These are phyloP conservation scores for Leccinum disarticulatum DNA, from an alignment of 768 basidiomycete genomes.

Conservation along the genomic window DNA sequence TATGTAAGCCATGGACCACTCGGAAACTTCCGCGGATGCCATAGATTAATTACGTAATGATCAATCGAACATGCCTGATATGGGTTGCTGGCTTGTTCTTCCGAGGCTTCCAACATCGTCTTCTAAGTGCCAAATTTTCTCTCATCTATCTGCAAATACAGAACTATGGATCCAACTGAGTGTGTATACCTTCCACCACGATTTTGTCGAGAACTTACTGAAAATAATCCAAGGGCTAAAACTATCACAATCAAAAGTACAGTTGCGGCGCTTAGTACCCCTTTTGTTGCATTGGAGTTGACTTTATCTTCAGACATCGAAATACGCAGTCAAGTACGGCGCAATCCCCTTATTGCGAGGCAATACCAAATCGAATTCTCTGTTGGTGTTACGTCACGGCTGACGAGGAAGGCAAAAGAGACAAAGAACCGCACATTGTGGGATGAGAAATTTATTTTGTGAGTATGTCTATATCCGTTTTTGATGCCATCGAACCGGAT, in stretches of 20 bases:
- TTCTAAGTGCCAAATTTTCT: too few relatives aligned
- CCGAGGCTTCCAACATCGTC: too few relatives aligned
- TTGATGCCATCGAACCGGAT: background rate
- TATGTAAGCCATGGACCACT: too few relatives aligned
- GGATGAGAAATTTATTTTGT: background rate
- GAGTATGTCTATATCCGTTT: background rate
- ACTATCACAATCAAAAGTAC: slow-evolving; percentile 1
- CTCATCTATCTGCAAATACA: too few relatives aligned
- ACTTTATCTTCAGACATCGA: slow-evolving; percentile 2
- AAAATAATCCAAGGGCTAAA: background rate
- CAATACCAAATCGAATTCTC: background rate
- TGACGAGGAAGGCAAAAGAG: background rate
- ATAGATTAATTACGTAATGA: background rate
- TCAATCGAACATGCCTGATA: background rate
- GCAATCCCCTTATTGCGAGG: background rate
- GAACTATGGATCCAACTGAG: background rate
- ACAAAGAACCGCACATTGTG: background rate
- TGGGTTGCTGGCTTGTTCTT: too few relatives aligned
- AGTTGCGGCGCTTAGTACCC: background rate
- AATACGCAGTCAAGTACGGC: background rate
- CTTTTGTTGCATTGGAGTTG: background rate
- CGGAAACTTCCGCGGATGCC: too few relatives aligned
- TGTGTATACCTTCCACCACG: background rate
- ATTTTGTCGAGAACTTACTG: background rate
- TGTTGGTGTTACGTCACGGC: background rate